Evolutionary conservation across 2,329 filamentous ascomycete genomes (phyloP).

Genomic region (Onygenales sp.): DNA sequence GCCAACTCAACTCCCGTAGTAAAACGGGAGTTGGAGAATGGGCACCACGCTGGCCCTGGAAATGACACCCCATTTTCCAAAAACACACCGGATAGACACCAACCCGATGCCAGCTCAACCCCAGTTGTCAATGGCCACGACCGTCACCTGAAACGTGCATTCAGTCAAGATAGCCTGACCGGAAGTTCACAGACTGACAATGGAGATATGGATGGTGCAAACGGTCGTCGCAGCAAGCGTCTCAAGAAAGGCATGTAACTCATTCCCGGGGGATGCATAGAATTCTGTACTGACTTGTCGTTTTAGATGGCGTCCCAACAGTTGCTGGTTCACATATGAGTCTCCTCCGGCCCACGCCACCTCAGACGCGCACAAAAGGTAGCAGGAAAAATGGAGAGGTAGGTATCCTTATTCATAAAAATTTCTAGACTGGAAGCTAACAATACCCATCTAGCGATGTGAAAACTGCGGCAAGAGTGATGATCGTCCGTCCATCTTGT

Average conservation of each 20-base stretch:
- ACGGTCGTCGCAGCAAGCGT: slow-evolving; percentile 78
- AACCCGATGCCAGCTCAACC: slow-evolving; percentile 45
- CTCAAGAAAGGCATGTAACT: slow-evolving; percentile 65
- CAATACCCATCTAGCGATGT: slow-evolving; percentile 51
- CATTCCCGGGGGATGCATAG: too few relatives aligned
- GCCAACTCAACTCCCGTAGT: slow-evolving; percentile 28
- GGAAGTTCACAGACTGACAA: slow-evolving; percentile 32
- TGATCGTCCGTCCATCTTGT: slow-evolving; percentile 58
- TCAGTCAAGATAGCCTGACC: slow-evolving; percentile 48
- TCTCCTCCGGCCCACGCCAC: slow-evolving; percentile 70
- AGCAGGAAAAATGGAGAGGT: slow-evolving; percentile 51
- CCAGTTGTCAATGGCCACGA: slow-evolving; percentile 42
- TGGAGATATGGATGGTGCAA: slow-evolving; percentile 51
- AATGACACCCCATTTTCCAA: slow-evolving; percentile 56
- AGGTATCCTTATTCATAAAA: slow-evolving; percentile 15
- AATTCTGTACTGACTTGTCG: slow-evolving; percentile 14
- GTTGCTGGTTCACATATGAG: slow-evolving; percentile 97
- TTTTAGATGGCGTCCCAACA: slow-evolving; percentile 41
- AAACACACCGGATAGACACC: slow-evolving; percentile 55
- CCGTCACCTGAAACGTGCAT: slow-evolving; percentile 65
- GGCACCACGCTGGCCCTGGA: slow-evolving; percentile 51
- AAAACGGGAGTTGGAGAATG: slow-evolving; percentile 45
- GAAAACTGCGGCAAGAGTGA: slow-evolving; percentile 77
- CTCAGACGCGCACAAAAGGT: slow-evolving; percentile 47
- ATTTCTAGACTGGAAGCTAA: slow-evolving; percentile 18